phyloP scores from a whole-genome alignment of 441 rosid species.

The Gossypium laxum region DNA sequence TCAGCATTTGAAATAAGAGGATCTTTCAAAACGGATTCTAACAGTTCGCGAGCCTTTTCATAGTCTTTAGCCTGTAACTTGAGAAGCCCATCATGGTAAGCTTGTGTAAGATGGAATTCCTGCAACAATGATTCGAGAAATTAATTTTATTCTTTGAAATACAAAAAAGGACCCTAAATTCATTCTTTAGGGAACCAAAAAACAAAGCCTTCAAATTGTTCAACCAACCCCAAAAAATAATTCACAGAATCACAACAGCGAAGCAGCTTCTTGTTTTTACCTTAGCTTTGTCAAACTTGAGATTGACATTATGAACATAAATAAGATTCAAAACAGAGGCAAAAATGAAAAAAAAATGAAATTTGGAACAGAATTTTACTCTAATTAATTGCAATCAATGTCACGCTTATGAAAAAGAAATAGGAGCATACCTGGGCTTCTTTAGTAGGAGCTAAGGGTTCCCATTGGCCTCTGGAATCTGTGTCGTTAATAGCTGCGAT shows the following conservation, averaged over 20 bases:
- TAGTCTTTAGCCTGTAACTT: conserved; percentile 83
- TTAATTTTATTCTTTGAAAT: not conserved
- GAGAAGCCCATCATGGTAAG: conserved; percentile 82
- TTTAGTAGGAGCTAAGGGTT: conserved; percentile 93
- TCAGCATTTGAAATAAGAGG: conserved; percentile 68
- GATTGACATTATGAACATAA: not conserved
- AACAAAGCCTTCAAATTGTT: not conserved
- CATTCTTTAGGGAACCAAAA: not conserved
- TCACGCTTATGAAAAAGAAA: conserved; percentile 3
- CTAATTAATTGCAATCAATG: not conserved
- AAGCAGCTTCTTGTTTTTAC: not conserved
- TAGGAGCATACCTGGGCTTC: conserved; percentile 68
- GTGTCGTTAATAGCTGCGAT: conserved; percentile 91
- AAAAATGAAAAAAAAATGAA: not conserved
- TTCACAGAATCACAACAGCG: not conserved
- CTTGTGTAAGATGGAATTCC: conserved; percentile 91
- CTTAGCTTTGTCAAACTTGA: not conserved
- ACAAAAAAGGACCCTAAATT: not conserved
- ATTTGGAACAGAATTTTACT: not conserved
- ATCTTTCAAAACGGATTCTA: conserved; percentile 76
- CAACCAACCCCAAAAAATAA: not conserved
- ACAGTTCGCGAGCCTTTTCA: conserved; percentile 60
- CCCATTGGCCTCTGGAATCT: conserved; percentile 74
- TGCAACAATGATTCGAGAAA: conserved; percentile 18
- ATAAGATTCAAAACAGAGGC: not conserved